These are phyloP conservation scores for Chaetomiaceae sp. DNA, from an alignment of 2,329 filamentous ascomycete genomes.

Conservation along the genomic window DNA sequence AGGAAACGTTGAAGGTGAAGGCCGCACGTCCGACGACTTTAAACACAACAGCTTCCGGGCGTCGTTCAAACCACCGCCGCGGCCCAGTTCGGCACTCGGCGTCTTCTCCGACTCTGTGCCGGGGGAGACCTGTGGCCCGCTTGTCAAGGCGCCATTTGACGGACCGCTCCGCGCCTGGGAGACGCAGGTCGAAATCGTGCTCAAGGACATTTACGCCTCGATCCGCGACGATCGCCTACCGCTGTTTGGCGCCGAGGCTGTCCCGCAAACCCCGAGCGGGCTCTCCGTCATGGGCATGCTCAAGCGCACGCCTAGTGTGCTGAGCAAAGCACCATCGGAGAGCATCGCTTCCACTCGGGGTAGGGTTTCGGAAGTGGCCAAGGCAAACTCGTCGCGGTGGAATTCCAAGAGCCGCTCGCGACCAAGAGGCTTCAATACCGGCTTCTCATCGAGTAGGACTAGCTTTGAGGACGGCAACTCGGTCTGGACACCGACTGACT, in stretches of 20 bases:
- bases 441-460: constrained; percentile 84
- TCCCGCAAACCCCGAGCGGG: constrained; percentile 51
- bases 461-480: constrained; percentile 89
- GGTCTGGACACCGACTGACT: constrained; percentile 78
- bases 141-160: constrained; percentile 73
- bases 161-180: constrained; percentile 81
- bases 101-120: constrained; percentile 34
- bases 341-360: constrained; percentile 65
- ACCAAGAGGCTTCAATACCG: constrained; percentile 69
- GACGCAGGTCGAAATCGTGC: constrained; percentile 78
- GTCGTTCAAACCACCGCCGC: constrained; percentile 49
- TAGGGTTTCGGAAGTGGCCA: constrained; percentile 57
- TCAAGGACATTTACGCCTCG: constrained; percentile 87
- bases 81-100: constrained; percentile 41
- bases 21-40: constrained; percentile 36
- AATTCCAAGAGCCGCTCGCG: constrained; percentile 81
- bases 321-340: constrained; percentile 92
- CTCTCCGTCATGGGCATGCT: constrained; percentile 74
- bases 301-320: constrained; percentile 80
- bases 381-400: constrained; percentile 63
- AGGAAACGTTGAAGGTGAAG: constrained; percentile 33
- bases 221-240: constrained; percentile 86
- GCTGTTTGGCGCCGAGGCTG: constrained; percentile 65
- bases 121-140: constrained; percentile 61
- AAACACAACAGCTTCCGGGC: constrained; percentile 39